Evolutionary conservation across 257 asterid species (phyloP).

Genomic region (Primulina huaijiensis): DNA sequence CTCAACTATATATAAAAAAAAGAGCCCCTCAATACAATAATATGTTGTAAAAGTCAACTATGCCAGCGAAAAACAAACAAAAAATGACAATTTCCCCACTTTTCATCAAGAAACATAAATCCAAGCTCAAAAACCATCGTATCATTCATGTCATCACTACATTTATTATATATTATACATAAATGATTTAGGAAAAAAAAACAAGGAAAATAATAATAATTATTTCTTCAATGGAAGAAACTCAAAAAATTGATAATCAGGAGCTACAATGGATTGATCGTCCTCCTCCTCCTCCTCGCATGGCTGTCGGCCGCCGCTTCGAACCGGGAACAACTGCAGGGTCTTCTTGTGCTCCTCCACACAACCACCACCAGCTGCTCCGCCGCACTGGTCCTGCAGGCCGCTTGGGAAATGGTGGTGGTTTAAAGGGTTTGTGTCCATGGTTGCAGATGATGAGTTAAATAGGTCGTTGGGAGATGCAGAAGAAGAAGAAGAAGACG

Average conservation of each 20-base stretch:
- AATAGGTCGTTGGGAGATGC: constrained; percentile 36
- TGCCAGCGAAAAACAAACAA: too few relatives aligned
- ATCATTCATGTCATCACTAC: too few relatives aligned
- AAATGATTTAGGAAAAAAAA: too few relatives aligned
- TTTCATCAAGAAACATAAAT: too few relatives aligned
- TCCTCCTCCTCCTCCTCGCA: constrained; percentile 24
- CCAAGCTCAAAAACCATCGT: too few relatives aligned
- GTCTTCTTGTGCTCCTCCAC: not conserved
- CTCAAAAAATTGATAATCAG: constrained; percentile 57
- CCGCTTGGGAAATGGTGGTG: not conserved
- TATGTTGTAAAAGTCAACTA: too few relatives aligned
- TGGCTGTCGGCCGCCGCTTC: not conserved
- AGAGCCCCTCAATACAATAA: too few relatives aligned
- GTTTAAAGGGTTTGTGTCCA: not conserved
- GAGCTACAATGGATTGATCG: constrained; percentile 12
- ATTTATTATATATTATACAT: too few relatives aligned
- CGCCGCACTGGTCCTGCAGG: not conserved
- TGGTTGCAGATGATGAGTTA: constrained; percentile 24
- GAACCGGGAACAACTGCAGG: not conserved
- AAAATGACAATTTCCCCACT: too few relatives aligned
- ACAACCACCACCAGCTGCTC: not conserved
- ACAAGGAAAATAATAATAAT: not conserved
- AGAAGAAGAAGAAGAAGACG: constrained; percentile 43
- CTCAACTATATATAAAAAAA: too few relatives aligned
- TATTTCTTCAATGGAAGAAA: constrained; percentile 79